Evolutionary conservation across 371 early-diverging fungal species (phyloP), one percentile per base, ranked within the genome.

Genomic region (Dinochytrium kinnereticum): DNA sequence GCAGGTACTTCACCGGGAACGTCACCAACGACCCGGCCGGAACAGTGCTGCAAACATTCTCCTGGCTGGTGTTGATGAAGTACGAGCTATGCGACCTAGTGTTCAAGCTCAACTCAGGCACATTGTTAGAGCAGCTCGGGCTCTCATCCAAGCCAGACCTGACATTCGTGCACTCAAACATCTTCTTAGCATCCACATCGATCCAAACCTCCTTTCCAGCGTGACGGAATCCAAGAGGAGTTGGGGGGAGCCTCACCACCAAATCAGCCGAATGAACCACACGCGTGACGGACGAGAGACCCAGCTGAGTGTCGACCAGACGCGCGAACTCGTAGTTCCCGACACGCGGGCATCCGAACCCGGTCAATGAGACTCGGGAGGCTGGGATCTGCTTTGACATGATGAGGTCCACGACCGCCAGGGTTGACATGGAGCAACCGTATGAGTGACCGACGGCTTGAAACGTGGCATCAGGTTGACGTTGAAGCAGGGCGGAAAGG

Each of bases 281-380:
- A 17, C 66, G 37, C 28, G 5, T 40, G 66, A 66, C 66, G n/a
- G 66, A 66, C 3, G 17, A 3, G 44, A 66, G 3, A 37, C 66
- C 66, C 17, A 66, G 66, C 26, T 13, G 55, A 13, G 34, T 40
- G 66, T 49, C 49, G 40, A 66, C 2, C 28, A 66, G 49, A 15
- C 49, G 10, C 7, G 66, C 66, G 26, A 7, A 66, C 28, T 66
- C 66, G 30, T 21, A 66, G 44, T 66, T 40, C 19, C 66, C 66
- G 49, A 66, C n/a, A n/a, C 66, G 66, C 2, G 66, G 66, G 44
- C 66, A 40, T 38, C 66, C 66, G 40, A 66, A 39, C 40, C 44
- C 49, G 2, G 66, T 66, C 40, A 66, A 17, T 15, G n/a, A n/a
- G 26, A 40, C 26, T 2, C 49, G 10, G 37, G 5, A 21, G 40